A percentile compares a stretch with the other conserved stretches of the same genome.
phyloP scores from a whole-genome alignment of 1,284 basidiomycete genomes.

The Chondrostereum purpureum region DNA sequence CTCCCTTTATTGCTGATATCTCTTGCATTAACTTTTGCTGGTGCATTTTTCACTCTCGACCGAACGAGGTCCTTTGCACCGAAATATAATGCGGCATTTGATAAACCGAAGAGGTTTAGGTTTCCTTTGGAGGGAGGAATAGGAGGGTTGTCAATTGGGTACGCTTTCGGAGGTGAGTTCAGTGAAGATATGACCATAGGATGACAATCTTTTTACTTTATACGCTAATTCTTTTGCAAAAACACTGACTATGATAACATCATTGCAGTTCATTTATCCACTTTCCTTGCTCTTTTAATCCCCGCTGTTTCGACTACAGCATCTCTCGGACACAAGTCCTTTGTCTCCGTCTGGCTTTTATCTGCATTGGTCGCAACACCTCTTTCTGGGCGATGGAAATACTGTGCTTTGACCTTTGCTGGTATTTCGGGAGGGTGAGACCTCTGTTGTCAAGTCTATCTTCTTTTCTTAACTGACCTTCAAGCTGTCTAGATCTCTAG shows the following conservation, averaged over 20 bases:
- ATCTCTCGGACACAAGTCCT: constrained; percentile 39
- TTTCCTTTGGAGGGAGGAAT: constrained; percentile 50
- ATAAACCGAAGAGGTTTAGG: constrained; percentile 25
- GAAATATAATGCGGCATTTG: constrained; percentile 29
- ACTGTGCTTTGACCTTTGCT: constrained; percentile 36
- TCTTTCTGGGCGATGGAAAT: constrained; percentile 44
- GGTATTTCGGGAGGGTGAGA: constrained; percentile 50
- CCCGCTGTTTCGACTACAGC: constrained; percentile 40
- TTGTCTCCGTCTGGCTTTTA: constrained; percentile 54
- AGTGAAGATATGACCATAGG: not conserved
- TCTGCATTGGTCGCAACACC: constrained; percentile 38
- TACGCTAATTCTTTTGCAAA: not conserved
- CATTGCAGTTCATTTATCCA: constrained; percentile 48
- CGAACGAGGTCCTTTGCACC: constrained; percentile 55
- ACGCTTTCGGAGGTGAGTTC: constrained; percentile 50
- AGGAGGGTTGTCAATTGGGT: constrained; percentile 54
- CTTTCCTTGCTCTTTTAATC: constrained; percentile 53
- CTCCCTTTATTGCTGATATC: constrained; percentile 49
- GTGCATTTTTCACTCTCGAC: constrained; percentile 62
- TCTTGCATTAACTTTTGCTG: constrained; percentile 48
- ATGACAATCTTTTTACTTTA: constrained; percentile 5
- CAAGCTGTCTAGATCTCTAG: no score
- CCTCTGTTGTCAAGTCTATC: no score
- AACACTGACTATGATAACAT: constrained; percentile 9
- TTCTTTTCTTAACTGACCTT: no score